Conservation (phyloP, 1,139 yeast species). For the Debaryomycetaceae sp. region DNA sequence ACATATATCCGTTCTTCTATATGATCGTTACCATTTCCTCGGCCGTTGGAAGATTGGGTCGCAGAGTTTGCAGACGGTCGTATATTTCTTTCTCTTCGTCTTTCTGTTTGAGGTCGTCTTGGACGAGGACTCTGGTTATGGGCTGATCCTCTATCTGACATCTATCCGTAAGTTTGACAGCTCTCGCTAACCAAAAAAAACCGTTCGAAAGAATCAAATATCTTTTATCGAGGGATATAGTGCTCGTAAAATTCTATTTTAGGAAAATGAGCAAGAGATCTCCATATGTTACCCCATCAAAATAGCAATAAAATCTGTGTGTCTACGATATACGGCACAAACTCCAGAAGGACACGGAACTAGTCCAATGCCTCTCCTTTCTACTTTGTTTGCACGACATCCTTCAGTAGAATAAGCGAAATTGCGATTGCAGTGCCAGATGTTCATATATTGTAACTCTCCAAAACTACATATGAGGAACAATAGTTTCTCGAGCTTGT, state of each 20-base stretch:
- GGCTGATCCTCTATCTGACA: not conserved
- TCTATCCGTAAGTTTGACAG: not conserved
- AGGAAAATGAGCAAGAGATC: not conserved
- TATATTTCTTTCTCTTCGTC: not conserved
- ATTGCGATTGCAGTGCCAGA: too few species aligned
- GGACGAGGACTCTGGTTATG: not conserved
- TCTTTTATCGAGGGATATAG: not conserved
- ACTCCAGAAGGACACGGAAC: too few species aligned
- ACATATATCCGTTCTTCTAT: conserved; percentile 1
- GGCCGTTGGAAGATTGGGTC: not conserved
- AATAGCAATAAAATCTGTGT: not conserved
- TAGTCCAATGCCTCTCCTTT: too few species aligned
- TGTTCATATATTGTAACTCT: too few species aligned
- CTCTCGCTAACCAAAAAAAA: too few species aligned
- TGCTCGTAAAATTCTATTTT: not conserved
- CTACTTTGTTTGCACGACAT: too few species aligned
- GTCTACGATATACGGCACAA: too few species aligned
- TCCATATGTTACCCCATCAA: not conserved
- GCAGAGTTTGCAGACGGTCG: not conserved
- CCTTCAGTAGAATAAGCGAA: too few species aligned
- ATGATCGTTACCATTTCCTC: not conserved
- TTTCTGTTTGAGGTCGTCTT: not conserved
- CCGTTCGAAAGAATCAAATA: too few species aligned
- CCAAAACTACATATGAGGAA: too few species aligned
- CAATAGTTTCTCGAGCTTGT: too few species aligned